Base-by-base conservation (phyloP, 345 rosid species). In the Lumnitzera littorea region DNA sequence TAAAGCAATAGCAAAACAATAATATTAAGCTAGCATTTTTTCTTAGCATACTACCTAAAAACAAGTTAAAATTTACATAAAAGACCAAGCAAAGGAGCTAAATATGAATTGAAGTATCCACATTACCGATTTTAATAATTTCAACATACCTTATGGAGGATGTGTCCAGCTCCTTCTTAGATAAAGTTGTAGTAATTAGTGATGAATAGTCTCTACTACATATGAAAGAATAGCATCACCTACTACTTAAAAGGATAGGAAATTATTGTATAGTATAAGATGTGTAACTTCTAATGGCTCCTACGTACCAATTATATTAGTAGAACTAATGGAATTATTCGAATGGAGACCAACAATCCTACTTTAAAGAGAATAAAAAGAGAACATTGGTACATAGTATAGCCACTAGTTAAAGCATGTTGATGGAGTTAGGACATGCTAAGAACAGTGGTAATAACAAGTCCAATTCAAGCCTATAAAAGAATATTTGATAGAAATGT, bases 201-300 rank as follows among this genome's bases (percentile, higher is more conserved):
- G 57, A 55, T 11, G 31, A 31, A 55, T 55, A n/a, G 43, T 55
- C 56, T 53, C 12, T 13, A 53, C 56, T 53, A 27, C 56, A 53
- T 15, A 51, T 15, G 25, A 13, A 17, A 14, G 25, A 56, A 50
- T 64, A 16, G 53, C 48, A 60, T 47, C 15, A 29, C 5, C 10
- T 53, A 24, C 23, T 16, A 17, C 24, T 17, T 10, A 24, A 53
- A 53, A 53, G 9, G 17, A 12, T 2, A 53, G 7, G 36, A 29
- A 29, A 29, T 29, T 29, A 1, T 6, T 29, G 1, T 29, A 29
- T 6, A 6, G 36, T 29, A 29, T 29, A 24, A 80, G 79, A 63
- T 86, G 94, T 74, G 91, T 94, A 79, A 84, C 94, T 71, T 86
- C 96, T 15, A 76, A 70, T 41, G 96, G 96, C 73, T 86, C 96